These are phyloP conservation scores for Fusarium pilosicola DNA, from an alignment of 2,329 filamentous ascomycete genomes.

Conservation along the genomic window DNA sequence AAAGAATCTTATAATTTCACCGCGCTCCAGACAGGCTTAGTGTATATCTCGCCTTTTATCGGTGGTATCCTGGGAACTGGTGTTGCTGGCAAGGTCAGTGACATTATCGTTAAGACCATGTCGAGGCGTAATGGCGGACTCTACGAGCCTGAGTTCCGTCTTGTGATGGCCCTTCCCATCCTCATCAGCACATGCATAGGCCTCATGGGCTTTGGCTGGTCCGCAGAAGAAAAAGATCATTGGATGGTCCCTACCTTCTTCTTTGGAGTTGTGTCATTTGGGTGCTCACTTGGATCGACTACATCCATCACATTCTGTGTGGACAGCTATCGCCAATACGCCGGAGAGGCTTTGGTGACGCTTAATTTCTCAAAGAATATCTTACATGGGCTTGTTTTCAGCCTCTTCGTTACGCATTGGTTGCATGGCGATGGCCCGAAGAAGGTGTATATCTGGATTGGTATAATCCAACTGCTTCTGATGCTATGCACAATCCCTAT, in stretches of 20 bases:
- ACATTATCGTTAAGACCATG: constrained; percentile 85
- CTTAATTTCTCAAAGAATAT: constrained; percentile 96
- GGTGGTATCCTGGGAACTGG: constrained; percentile 91
- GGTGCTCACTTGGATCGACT: constrained; percentile 88
- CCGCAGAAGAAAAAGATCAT: constrained; percentile 74
- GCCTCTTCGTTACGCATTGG: constrained; percentile 89
- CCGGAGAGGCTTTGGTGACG: constrained; percentile 92
- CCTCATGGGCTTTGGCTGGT: constrained; percentile 98
- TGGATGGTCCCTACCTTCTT: constrained; percentile 96
- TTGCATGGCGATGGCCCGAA: constrained; percentile 78
- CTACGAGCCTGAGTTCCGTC: constrained; percentile 93
- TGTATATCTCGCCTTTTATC: constrained; percentile 91
- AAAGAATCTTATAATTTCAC: constrained; percentile 80
- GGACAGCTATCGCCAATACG: constrained; percentile 92
- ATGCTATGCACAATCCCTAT: constrained; percentile 84
- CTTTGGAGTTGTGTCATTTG: constrained; percentile 92
- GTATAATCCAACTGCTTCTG: constrained; percentile 83
- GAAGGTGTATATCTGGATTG: constrained; percentile 82
- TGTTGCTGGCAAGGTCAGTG: constrained; percentile 87
- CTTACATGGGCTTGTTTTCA: constrained; percentile 88
- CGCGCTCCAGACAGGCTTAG: constrained; percentile 80
- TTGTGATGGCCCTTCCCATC: constrained; percentile 88
- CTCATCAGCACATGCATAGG: constrained; percentile 82
- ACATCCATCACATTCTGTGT: constrained; percentile 95
- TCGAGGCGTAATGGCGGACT: constrained; percentile 87